Evolutionary conservation across 441 rosid genomes (phyloP).

Genomic region (Adansonia gregorii): DNA sequence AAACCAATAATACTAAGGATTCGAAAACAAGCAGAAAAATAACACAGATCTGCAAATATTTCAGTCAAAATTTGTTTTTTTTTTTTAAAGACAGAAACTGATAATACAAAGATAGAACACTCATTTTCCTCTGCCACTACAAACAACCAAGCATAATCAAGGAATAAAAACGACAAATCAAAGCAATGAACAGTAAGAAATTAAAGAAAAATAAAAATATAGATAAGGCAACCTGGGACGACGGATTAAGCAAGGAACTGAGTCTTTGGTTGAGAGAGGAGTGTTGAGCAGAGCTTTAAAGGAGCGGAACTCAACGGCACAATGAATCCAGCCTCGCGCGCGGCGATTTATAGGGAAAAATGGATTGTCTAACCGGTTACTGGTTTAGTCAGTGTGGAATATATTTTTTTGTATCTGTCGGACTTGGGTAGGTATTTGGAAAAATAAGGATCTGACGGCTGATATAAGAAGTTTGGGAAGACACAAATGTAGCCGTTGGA

Average conservation of each 20-base stretch:
- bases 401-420: neutral
- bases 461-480: neutral
- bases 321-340: neutral
- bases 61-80: neutral
- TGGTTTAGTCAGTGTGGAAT: constrained; percentile 33
- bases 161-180: neutral
- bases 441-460: constrained; percentile 7
- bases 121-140: neutral
- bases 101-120: neutral
- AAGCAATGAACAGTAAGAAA: neutral
- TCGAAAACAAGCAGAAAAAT: constrained; percentile 9
- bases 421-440: constrained; percentile 15
- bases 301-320: constrained; percentile 23
- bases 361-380: constrained; percentile 32
- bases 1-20: neutral
- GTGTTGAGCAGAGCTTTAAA: constrained; percentile 10
- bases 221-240: constrained; percentile 22
- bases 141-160: neutral
- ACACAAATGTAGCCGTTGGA: constrained; percentile 46
- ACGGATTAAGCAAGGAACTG: constrained; percentile 29
- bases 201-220: neutral
- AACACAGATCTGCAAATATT: constrained; percentile 38
- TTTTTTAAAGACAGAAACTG: neutral
- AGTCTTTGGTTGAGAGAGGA: neutral
- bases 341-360: constrained; percentile 41